These are phyloP conservation scores for Herpetospermum pedunculosum DNA, from an alignment of 306 rosid species.

Conservation along the genomic window DNA sequence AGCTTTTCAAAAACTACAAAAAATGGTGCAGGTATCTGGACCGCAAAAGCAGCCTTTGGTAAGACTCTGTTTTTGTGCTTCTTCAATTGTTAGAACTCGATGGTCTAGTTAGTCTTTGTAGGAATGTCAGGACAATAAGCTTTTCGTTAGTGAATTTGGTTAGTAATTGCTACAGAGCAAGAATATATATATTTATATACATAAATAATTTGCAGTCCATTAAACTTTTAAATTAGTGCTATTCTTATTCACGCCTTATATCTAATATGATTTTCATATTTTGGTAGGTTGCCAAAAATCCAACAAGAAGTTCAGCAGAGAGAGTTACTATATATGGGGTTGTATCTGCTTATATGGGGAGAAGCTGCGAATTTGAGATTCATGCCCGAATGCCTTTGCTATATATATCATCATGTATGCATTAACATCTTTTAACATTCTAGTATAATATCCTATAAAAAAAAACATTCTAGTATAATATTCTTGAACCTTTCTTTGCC, in stretches of 20 bases:
- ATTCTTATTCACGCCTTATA: background rate
- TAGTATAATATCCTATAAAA: background rate
- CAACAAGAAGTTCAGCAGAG: slow-evolving; percentile 97
- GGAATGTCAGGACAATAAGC: background rate
- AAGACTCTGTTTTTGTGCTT: slow-evolving; percentile 22
- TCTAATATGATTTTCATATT: slow-evolving; percentile 7
- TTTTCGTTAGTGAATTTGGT: background rate
- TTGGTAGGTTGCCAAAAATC: slow-evolving; percentile 80
- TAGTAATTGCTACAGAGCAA: background rate
- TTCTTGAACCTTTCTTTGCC: background rate
- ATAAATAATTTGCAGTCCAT: background rate
- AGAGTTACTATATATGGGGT: slow-evolving; percentile 78
- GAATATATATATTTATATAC: background rate
- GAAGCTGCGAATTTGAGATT: slow-evolving; percentile 98
- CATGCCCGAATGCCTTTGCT: slow-evolving; percentile 99
- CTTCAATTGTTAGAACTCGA: background rate
- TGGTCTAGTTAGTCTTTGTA: background rate
- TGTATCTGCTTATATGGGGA: slow-evolving; percentile 98
- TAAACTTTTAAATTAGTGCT: background rate
- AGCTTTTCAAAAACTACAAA: slow-evolving; percentile 81
- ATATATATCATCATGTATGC: slow-evolving; percentile 91
- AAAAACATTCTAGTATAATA: background rate
- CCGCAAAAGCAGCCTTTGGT: slow-evolving; percentile 99
- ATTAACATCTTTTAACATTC: background rate
- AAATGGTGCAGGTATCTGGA: slow-evolving; percentile 90